Base-by-base conservation (phyloP, 2,329 filamentous ascomycete species). In the Ophiocordyceps camponoti-floridani region DNA sequence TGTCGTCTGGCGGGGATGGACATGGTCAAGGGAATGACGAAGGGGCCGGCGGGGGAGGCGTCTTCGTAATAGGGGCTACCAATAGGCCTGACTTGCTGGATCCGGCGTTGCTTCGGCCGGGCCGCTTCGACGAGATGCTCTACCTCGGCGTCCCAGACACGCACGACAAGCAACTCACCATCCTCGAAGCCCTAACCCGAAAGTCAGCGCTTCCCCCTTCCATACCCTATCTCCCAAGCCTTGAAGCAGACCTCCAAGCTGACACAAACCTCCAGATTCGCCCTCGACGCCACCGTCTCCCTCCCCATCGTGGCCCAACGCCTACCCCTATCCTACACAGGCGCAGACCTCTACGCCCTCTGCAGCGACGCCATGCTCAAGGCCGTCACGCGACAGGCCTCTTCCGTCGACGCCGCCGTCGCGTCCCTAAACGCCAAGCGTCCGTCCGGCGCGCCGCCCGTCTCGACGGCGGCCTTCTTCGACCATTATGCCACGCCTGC, bases 331-430 rank as follows among this genome's bases (percentile, higher is more conserved):
- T 96, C 89, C 3, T 98, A 95, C 65, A 98, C 91, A 0, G 91
- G 91, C 56, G 91, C 91, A 49, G 91, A 98, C 64, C 81, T 98
- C 57, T 98, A 98, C 62, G 91, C 91, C 1, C 73, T 98, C 18
- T 96, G 89, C 67, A 94, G 87, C 40, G 91, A 98, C 61, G 87
- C 91, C 44, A 98, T 98, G 91, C 81, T 98, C 52, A 96, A 98
- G 62, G 91, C 91, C 18, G 89, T 98, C 47, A 98, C 91, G 3
- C 79, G 91, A 5, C 85, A 93, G 58, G 87, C 91, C 2, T 74
- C 77, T 1, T 70, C 76, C 2, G 88, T 96, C 2, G 91, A 98
- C 58, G 70, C 75, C 43, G 91, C 91, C 61, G 83, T 98, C 51
- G 73, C 73, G 19, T 68, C 71, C 4, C 68, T 94, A 59, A 84